Evolutionary conservation across 2,329 filamentous ascomycete species (phyloP).

Genomic region (Escovopsis sp.): DNA sequence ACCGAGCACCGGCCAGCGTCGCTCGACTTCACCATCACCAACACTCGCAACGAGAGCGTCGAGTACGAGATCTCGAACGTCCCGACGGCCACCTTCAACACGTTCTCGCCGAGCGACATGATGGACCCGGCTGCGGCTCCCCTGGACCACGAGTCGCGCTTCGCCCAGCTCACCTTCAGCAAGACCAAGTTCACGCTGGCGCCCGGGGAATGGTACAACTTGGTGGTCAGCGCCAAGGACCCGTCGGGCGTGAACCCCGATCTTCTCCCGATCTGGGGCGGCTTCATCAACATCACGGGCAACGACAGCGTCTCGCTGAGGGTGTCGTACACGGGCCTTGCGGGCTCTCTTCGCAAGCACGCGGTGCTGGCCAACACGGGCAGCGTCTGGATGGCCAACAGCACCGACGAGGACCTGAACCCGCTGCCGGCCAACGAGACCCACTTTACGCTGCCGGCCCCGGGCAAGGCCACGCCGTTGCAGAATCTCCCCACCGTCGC

Average conservation of each 20-base stretch:
- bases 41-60: conserved; percentile 30
- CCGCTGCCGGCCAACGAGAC: conserved; percentile 16
- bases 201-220: conserved; percentile 25
- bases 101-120: conserved; percentile 19
- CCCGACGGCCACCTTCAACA: conserved; percentile 38
- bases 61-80: conserved; percentile 37
- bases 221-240: conserved; percentile 29
- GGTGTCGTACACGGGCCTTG: conserved; percentile 26
- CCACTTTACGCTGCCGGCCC: conserved; percentile 26
- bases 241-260: conserved; percentile 20
- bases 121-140: too few species aligned
- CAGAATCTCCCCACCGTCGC: conserved; percentile 24
- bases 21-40: conserved; percentile 38
- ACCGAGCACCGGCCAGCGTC: conserved; percentile 36
- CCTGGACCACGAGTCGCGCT: conserved; percentile 19
- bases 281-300: conserved; percentile 25
- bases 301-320: conserved; percentile 21
- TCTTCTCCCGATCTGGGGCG: conserved; percentile 26
- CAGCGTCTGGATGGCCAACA: conserved; percentile 17
- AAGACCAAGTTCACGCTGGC: conserved; percentile 27
- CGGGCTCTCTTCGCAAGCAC: conserved; percentile 18
- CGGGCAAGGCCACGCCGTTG: conserved; percentile 22
- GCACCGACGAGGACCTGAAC: conserved; percentile 15
- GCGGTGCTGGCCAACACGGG: conserved; percentile 11
- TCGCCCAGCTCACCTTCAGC: conserved; percentile 28